Evolutionary conservation across 352 stramenopile genomes (phyloP), one percentile per base, ranked within the genome.

Genomic region (Globisporangium mamillatum): DNA sequence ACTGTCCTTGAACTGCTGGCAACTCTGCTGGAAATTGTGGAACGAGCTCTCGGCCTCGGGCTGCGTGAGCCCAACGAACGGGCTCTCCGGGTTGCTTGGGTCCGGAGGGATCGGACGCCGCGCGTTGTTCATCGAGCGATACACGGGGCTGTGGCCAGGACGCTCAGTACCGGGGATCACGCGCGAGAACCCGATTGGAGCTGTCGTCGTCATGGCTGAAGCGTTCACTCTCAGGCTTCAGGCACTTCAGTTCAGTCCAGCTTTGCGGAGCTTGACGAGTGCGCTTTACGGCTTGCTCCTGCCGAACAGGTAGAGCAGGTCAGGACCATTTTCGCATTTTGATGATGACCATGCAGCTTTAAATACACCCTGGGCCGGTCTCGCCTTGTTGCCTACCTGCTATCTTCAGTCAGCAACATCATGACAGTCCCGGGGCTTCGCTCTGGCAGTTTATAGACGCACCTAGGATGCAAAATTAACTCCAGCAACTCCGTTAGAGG

Each of bases 81-180:
- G 77, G 24, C 82, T 71, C 12, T 73, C 68, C 9, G 76, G 75
- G 56, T 80, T 68, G 3, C 53, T 69, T 22, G 71, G 64, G 56
- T 85, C 77, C 1, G 74, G 61, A 3, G 73, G 76, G 20, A 84
- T 72, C 25, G 77, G 62, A 48, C 76, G 67, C 7, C 55, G 67
- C 9, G 77, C n/a, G 1, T 67, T 5, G 34, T 71, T 36, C 27
- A 82, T 63, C 0, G 78, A 75, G 12, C 82, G 82, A 63, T 90
- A 75, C 60, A 88, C 86, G 0, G 79, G 36, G 0, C 77, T 73
- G 18, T 84, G 81, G 22, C 70, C 73, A 2, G 67, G 67, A 1
- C 70, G 73, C 59, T 88, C 80, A 7, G 77, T 86, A 18, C 82
- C 82, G 18, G 69, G 50, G 3, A 89, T 53, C 46, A 82, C 71